These are phyloP conservation scores for Pseudopithomyces chartarum DNA, from an alignment of 2,329 filamentous ascomycete species.

Conservation along the genomic window DNA sequence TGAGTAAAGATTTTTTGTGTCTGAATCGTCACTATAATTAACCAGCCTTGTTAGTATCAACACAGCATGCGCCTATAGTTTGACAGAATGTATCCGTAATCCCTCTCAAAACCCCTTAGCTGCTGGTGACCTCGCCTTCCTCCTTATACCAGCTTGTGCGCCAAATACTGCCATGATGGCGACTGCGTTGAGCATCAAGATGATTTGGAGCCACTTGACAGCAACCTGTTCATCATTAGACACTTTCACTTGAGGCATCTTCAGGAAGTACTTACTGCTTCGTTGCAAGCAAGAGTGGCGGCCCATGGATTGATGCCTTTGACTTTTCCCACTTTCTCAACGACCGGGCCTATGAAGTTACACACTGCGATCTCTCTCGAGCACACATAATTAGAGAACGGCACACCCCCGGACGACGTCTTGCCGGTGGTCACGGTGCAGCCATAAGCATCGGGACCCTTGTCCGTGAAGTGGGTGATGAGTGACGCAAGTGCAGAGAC, in stretches of 20 bases:
- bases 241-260: neutral
- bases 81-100: neutral
- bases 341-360: conserved; percentile 23
- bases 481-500: conserved; percentile 27
- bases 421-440: conserved; percentile 26
- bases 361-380: conserved; percentile 35
- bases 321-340: conserved; percentile 9
- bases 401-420: conserved; percentile 21
- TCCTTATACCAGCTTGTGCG: conserved; percentile 27
- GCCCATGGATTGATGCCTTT: conserved; percentile 15
- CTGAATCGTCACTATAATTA: too few relatives aligned
- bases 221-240: conserved; percentile 17
- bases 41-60: neutral
- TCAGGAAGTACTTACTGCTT: conserved; percentile 25
- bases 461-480: conserved; percentile 31
- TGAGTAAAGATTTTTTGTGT: neutral
- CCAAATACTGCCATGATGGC: conserved; percentile 28
- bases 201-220: conserved; percentile 37
- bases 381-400: conserved; percentile 34
- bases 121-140: conserved; percentile 17
- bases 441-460: conserved; percentile 28
- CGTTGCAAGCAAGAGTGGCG: conserved; percentile 28
- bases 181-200: conserved; percentile 24
- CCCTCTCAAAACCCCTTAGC: neutral
- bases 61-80: neutral